Base-by-base conservation (phyloP, 208 protist genomes). In the Acanthamoeba healyi region DNA sequence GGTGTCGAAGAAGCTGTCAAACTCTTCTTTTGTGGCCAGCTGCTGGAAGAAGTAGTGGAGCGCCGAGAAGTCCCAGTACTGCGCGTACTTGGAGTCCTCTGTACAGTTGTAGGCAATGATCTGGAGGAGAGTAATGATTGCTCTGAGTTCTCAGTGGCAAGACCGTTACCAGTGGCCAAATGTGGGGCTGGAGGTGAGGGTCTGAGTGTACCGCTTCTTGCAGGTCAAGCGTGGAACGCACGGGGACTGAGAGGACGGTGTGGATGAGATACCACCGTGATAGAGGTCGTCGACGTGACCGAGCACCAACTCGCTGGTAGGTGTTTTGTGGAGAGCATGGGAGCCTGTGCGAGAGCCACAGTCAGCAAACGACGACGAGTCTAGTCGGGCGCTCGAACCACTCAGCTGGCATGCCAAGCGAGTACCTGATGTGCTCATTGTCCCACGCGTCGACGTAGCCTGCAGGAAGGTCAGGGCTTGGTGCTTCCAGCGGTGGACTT, bases 51-150 rank as follows among this genome's bases (percentile, higher is more conserved):
- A 90, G 54, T 90, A 46, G 54, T 90, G 82, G 10, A 90, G 82
- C 29, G 32, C 82, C 4, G 54, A 63, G 58, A 90, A 90, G 34
- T 70, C 58, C 82, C 82, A 90, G 34, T 90, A 90, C 38, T 90
- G 82, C 26, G 82, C 82, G n/a, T 90, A 90, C 54, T 49, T 38
- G 49, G 49, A 44, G 56, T 70, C 54, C 34, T 90, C 82, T 7
- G 82, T 90, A 10, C 82, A 90, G 58, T 90, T 90, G 82, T 90
- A 90, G 32, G 82, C 82, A 14, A 70, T 70, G 82, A 90, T 90
- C 74, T 84, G 74, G 5, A 56, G 5, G n/a, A n/a, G n/a, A n/a
- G n/a, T n/a, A n/a, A n/a, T n/a, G n/a, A n/a, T n/a, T n/a, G n/a
- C n/a, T n/a, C n/a, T n/a, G n/a, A n/a, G n/a, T n/a, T n/a, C n/a